Base-by-base conservation (phyloP, 768 basidiomycete species). In the Mycena olivaceomarginata region DNA sequence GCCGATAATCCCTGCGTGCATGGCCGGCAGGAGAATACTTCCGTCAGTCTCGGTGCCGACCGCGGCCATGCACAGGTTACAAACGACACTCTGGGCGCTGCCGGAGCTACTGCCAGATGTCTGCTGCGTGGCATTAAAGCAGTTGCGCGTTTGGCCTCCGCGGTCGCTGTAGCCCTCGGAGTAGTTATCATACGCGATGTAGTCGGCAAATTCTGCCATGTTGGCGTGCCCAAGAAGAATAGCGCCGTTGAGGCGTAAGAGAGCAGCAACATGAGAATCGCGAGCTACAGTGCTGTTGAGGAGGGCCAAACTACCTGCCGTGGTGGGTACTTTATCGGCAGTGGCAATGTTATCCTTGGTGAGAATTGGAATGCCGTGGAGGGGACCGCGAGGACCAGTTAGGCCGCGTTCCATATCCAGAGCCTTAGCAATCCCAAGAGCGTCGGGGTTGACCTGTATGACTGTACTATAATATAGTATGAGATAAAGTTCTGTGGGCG, bases 1-100 rank as follows among this genome's bases (percentile, higher is more conserved):
- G 0, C 92, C 92, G 9, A 87, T 91, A 9, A 92, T 65, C 76
- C 92, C 92, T 64, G 92, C 92, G n/a, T 67, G 65, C 31, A 59
- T 39, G 4, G 72, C 72, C 7, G 72, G 72, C 16, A 67, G 59
- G n/a, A 74, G 31, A 37, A 74, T 74, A 53, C 72, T 74, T 11
- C 72, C 72, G 72, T 59, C 66, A 22, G 72, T 74, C 65, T 74
- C 72, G 12, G 72, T 74, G 1, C 72, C 72, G 15, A 74, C 48
- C 11, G 66, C 65, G 2, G 66, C 65, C 72, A 74, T 67, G 39
- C 72, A 67, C 37, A 74, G 72, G 20, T 67, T 74, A 16, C 65
- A 66, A 2, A 72, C 64, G 18, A 72, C 71, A 40, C 71, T 72
- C 64, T 72, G 71, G 1, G 71, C 71, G 41, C 71, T 72, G 6